Evolutionary conservation across 495 filamentous ascomycete species (phyloP).

Genomic region (Neurospora sp.): DNA sequence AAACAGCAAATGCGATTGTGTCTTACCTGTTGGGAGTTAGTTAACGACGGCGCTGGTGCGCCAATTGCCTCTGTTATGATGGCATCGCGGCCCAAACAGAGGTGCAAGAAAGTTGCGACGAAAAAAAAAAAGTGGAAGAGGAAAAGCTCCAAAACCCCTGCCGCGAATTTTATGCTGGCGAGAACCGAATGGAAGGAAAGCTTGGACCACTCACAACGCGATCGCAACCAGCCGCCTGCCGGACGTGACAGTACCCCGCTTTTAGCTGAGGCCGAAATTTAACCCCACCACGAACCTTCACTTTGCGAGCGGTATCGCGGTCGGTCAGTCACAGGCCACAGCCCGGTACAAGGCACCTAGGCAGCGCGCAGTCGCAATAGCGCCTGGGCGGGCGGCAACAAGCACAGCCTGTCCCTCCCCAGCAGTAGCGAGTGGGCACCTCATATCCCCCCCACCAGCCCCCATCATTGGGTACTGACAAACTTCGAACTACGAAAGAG

Average conservation of each 20-base stretch:
- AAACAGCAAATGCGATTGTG: not conserved
- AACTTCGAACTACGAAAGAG: conserved; percentile 8
- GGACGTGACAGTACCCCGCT: not conserved
- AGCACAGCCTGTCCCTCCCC: not conserved
- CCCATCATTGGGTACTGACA: conserved; percentile 15
- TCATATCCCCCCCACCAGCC: not conserved
- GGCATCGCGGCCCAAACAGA: not conserved
- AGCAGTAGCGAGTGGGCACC: not conserved
- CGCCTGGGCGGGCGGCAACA: not conserved
- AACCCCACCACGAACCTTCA: conserved; percentile 10
- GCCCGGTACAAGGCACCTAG: not conserved
- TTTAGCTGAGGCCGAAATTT: conserved; percentile 12
- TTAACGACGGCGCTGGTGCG: not conserved
- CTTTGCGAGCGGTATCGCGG: conserved; percentile 1
- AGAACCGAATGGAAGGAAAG: not conserved
- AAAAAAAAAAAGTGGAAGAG: not conserved
- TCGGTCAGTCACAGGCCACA: not conserved
- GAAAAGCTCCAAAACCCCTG: not conserved
- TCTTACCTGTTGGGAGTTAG: conserved; percentile 1
- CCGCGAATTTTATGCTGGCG: conserved; percentile 2
- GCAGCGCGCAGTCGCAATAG: not conserved
- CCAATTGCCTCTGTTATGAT: not conserved
- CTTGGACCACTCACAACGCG: not conserved
- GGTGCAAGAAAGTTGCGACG: not conserved
- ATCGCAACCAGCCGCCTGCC: conserved; percentile 2